Evolutionary conservation across 257 asterid species (phyloP).

Genomic region (Striga asiatica): DNA sequence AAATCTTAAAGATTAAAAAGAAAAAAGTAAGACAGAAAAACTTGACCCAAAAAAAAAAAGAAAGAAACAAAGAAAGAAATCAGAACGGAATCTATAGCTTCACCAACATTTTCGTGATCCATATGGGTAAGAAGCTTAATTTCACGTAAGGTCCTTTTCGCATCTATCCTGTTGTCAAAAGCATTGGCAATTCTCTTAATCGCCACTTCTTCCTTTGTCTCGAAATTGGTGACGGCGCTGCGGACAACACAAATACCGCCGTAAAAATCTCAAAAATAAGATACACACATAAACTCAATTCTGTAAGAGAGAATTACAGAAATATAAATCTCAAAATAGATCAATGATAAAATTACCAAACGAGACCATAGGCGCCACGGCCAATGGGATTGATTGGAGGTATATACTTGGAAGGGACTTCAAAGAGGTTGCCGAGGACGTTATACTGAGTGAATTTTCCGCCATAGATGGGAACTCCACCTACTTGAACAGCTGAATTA

Average conservation of each 20-base stretch:
- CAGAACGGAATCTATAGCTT: slow-evolving; percentile 3
- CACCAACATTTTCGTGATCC: slow-evolving; percentile 80
- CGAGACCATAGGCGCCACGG: slow-evolving; percentile 85
- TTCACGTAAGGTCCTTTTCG: slow-evolving; percentile 74
- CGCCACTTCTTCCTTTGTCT: slow-evolving; percentile 70
- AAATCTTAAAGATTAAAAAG: too few species aligned
- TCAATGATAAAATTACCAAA: slow-evolving; percentile 42
- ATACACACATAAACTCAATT: background rate
- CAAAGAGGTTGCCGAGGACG: slow-evolving; percentile 62
- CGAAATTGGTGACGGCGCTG: slow-evolving; percentile 64
- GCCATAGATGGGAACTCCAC: slow-evolving; percentile 45
- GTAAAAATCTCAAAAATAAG: slow-evolving; percentile 12
- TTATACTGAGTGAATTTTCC: slow-evolving; percentile 65
- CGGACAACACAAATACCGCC: slow-evolving; percentile 2
- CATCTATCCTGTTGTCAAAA: slow-evolving; percentile 79
- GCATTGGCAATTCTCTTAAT: slow-evolving; percentile 86
- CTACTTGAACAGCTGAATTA: slow-evolving; percentile 20
- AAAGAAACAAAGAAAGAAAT: background rate
- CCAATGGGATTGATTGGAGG: slow-evolving; percentile 75
- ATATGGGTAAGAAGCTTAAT: slow-evolving; percentile 84
- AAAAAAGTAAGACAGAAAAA: too few species aligned
- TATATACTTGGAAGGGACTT: slow-evolving; percentile 52
- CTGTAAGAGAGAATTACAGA: background rate
- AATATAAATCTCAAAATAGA: background rate
- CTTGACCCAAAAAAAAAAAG: background rate